Base-by-base conservation (phyloP, 208 protist genomes). In the Trypanosoma avium region DNA sequence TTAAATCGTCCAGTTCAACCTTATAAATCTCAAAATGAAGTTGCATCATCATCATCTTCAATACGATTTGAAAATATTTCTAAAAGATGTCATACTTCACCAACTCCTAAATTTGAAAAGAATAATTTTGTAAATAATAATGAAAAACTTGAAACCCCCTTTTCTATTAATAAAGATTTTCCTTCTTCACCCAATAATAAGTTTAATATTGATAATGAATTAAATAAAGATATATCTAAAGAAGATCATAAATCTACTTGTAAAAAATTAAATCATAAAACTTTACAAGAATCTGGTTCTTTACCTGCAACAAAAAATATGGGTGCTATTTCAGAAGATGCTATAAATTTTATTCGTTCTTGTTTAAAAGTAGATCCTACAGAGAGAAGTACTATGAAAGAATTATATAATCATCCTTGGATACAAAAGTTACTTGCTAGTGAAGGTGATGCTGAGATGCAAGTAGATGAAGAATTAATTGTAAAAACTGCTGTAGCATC, bases 401-500 rank as follows among this genome's bases (percentile, higher is more conserved):
- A 90, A 33, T 71, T 90, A 12, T 80, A 72, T 56, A 52, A 77
- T 1, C 79, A 84, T 36, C 74, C 79, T 9, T 90, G 84, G 84
- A 83, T 90, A 36, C 68, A 69, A 45, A 21, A 59, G 17, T 22
- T 67, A 9, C 26, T 63, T 6, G 27, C 32, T 13, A 61, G 33
- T n/a, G 46, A 57, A 50, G 22, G 26, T 9, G 45, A n/a, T 19
- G 46, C 7, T 26, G 38, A 15, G 26, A 9, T 8, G 3, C 35
- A 3, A 17, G 47, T 24, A n/a, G 47, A 43, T 6, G 12, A 15
- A 35, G 47, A 33, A 62, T 38, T n/a, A 33, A 33, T 26, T 10
- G 24, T 29, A 9, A 21, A 6, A 49, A 49, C 4, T 17, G 3
- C 3, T 29, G 10, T 4, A 5, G n/a, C n/a, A n/a, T n/a, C n/a